Evolutionary conservation across 2,329 filamentous ascomycete species (phyloP).

Genomic region (Colletotrichum echinochloae): DNA sequence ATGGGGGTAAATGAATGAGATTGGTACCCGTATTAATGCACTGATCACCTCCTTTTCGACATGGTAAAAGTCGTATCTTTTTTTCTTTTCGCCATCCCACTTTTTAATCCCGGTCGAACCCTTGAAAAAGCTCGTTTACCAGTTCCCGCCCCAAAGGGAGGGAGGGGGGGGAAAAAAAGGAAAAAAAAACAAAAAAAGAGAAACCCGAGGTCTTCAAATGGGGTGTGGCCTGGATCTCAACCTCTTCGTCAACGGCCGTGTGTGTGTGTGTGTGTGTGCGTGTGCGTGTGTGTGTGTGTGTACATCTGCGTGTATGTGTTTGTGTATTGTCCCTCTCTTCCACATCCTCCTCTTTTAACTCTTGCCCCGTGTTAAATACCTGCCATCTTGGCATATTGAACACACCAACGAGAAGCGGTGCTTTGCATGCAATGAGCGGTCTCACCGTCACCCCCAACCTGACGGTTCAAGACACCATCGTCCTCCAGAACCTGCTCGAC

Average conservation of each 20-base stretch:
- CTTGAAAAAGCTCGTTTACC: conserved; percentile 4
- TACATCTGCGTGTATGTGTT: too few species aligned
- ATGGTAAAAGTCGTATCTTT: conserved; percentile 1
- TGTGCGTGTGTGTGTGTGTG: background rate
- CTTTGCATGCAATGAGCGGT: conserved; percentile 15
- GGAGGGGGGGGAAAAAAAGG: too few species aligned
- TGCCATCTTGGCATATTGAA: background rate
- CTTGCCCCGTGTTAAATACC: background rate
- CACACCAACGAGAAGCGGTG: background rate
- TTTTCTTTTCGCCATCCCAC: background rate
- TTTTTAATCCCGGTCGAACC: conserved; percentile 14
- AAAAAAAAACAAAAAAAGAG: background rate
- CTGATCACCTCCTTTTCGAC: conserved; percentile 11
- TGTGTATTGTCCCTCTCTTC: background rate
- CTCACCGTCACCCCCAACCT: conserved; percentile 14
- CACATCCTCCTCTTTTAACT: background rate
- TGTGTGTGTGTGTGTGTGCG: background rate
- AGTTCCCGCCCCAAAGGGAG: background rate
- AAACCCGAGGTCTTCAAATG: conserved; percentile 1
- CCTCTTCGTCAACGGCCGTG: background rate
- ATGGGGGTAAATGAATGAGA: conserved; percentile 10
- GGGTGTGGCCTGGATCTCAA: background rate
- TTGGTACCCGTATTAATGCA: conserved; percentile 22
- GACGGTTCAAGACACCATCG: conserved; percentile 17
- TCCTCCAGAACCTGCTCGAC: conserved; percentile 21